Percentiles rank a stretch among this genome's conserved stretches.
These are phyloP conservation scores for Fusarium gaditjirri DNA, from an alignment of 2,329 filamentous ascomycete species.

Conservation along the genomic window DNA sequence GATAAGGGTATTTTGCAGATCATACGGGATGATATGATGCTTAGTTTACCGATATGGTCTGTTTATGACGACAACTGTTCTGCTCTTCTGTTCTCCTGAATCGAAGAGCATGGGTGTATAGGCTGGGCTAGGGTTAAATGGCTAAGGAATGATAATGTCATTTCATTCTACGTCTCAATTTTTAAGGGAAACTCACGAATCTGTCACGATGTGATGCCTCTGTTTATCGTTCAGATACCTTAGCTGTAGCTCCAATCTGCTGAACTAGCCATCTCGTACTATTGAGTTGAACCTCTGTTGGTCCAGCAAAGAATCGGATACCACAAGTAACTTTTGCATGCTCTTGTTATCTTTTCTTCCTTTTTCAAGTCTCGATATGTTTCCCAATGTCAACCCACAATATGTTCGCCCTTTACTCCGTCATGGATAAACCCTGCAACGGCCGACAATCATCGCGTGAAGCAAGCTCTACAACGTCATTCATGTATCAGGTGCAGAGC, in stretches of 20 bases:
- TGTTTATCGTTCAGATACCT: neutral
- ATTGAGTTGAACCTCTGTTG: neutral
- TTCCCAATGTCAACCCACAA: neutral
- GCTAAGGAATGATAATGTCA: constrained; percentile 2
- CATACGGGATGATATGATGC: neutral
- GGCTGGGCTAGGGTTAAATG: neutral
- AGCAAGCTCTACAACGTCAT: constrained; percentile 24
- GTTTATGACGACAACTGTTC: constrained; percentile 6
- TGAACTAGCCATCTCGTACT: neutral
- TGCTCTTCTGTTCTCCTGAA: neutral
- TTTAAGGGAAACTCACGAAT: neutral
- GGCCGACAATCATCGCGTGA: constrained; percentile 12
- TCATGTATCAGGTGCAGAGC: neutral
- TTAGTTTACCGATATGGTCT: constrained; percentile 3
- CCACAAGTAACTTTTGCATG: neutral
- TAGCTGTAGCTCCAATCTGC: neutral
- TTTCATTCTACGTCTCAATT: neutral
- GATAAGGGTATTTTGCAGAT: constrained; percentile 12
- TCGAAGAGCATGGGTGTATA: neutral
- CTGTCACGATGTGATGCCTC: neutral
- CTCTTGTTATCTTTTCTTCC: neutral
- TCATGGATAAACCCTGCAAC: constrained; percentile 3
- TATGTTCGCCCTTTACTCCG: neutral
- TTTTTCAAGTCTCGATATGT: neutral
- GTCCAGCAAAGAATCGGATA: neutral